Base-by-base conservation (phyloP, 139 green algal species). In the Yamagishiella unicocca region DNA sequence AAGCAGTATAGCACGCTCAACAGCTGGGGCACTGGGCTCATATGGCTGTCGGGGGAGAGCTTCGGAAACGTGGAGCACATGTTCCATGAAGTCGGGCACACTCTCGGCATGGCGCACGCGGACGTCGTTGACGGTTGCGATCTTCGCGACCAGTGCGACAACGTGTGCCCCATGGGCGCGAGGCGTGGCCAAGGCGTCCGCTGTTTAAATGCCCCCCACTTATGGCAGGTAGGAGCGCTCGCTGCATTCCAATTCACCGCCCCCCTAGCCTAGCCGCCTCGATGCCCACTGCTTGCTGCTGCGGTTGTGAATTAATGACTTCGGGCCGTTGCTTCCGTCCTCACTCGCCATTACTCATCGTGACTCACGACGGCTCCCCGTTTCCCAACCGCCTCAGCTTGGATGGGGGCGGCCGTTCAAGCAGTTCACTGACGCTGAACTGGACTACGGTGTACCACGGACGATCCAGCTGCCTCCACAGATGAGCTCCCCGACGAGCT, bases 171-270 rank as follows among this genome's bases (percentile, higher is more conserved):
- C 31, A 85, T 85, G 79, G 61, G 62, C 42, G 43, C n/a, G 0
- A 33, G 21, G 3, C 43, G 42, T 4, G 64, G 43, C 31, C 79
- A 76, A 24, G 78, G 75, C 75, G 71, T 83, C 53, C 75, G 58
- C 58, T 85, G 79, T 62, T 19, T 76, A n/a, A 85, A 85, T 62
- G 62, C 79, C 5, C n/a, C 79, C n/a, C 79, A 85, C 79, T 21
- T 29, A 0, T 85, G 62, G 62, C 79, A 85, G 78, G 58, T 85
- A 40, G 4, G 62, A 10, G 12, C 9, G 62, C 3, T n/a, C 35
- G 19, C 29, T 71, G n/a, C 62, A 21, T 27, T 37, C n/a, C n/a
- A n/a, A 58, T 58, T n/a, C n/a, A n/a, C n/a, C n/a, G n/a, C n/a
- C 50, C 50, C 58, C 19, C 58, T 25, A 58, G 14, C 50, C 14